A percentile compares a stretch with the other conserved stretches of the same genome.
phyloP scores from a whole-genome alignment of 164 flowering plant species.

The Amborella trichopoda region DNA sequence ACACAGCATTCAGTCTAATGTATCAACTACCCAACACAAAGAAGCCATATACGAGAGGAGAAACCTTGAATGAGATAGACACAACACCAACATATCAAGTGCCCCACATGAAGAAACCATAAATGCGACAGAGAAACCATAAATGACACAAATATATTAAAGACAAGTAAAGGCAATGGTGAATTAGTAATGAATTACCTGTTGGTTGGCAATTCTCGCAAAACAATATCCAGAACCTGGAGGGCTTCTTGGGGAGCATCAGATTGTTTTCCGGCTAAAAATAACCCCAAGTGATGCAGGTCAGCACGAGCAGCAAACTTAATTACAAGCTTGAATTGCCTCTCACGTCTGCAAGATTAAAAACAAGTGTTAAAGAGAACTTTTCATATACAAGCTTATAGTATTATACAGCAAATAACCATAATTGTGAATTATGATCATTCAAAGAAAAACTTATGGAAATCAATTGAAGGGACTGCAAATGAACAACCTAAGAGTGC shows the following conservation, averaged over 20 bases:
- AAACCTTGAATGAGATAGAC: too few relatives aligned
- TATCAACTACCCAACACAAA: too few relatives aligned
- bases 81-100: too few relatives aligned
- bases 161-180: too few relatives aligned
- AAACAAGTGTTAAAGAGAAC: background rate
- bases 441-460: background rate
- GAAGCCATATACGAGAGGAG: too few relatives aligned
- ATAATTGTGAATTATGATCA: too few relatives aligned
- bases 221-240: slow-evolving; percentile 90
- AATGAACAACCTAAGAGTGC: slow-evolving; percentile 36
- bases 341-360: slow-evolving; percentile 41
- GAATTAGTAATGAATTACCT: slow-evolving; percentile 47
- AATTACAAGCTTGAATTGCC: slow-evolving; percentile 69
- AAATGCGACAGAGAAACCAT: too few relatives aligned
- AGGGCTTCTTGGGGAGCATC: slow-evolving; percentile 99
- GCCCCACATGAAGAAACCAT: too few relatives aligned
- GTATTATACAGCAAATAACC: too few relatives aligned
- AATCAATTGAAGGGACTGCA: background rate
- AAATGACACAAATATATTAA: too few relatives aligned
- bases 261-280: slow-evolving; percentile 74
- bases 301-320: slow-evolving; percentile 89
- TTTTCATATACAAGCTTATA: too few relatives aligned
- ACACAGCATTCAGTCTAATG: too few relatives aligned
- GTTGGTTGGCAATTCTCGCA: slow-evolving; percentile 77
- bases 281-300: slow-evolving; percentile 78